Evolutionary conservation across 148 eudicot species (phyloP).

Genomic region (Dysphania ambrosioides): DNA sequence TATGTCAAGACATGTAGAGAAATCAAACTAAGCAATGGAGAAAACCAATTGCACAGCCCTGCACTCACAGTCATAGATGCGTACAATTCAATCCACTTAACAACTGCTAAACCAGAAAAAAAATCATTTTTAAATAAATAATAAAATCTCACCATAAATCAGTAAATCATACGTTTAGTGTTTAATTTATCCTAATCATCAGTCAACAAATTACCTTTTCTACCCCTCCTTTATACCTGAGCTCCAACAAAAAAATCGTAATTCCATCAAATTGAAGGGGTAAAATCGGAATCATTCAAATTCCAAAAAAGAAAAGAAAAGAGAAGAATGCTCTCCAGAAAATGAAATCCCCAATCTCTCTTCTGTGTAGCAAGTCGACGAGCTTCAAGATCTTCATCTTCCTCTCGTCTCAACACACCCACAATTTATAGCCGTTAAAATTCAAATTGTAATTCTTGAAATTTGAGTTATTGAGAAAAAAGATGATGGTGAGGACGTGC

Average conservation of each 20-base stretch:
- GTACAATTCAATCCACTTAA: too few species aligned
- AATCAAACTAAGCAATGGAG: too few species aligned
- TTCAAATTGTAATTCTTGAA: too few species aligned
- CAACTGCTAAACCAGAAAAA: too few species aligned
- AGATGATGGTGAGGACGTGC: slow-evolving; percentile 76
- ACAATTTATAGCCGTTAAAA: slow-evolving; percentile 4
- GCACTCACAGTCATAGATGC: too few species aligned
- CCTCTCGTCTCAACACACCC: slow-evolving; percentile 6
- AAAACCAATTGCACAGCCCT: too few species aligned
- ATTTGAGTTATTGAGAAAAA: too few species aligned
- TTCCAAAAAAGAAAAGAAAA: not conserved
- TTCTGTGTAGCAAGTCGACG: slow-evolving; percentile 5
- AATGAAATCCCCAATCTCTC: slow-evolving; percentile 13
- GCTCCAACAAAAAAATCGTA: not conserved
- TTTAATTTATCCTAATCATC: too few species aligned
- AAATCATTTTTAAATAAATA: too few species aligned
- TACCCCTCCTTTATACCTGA: not conserved
- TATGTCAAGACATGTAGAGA: too few species aligned
- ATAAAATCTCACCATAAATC: too few species aligned
- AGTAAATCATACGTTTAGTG: too few species aligned
- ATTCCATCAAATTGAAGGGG: not conserved
- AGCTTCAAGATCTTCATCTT: slow-evolving; percentile 29
- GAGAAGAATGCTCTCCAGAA: not conserved
- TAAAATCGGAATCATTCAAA: slow-evolving; percentile 11
- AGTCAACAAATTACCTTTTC: slow-evolving; percentile 1